Base-by-base conservation (phyloP, 2,329 filamentous ascomycete species). In the Aspergillus novoparasiticus region DNA sequence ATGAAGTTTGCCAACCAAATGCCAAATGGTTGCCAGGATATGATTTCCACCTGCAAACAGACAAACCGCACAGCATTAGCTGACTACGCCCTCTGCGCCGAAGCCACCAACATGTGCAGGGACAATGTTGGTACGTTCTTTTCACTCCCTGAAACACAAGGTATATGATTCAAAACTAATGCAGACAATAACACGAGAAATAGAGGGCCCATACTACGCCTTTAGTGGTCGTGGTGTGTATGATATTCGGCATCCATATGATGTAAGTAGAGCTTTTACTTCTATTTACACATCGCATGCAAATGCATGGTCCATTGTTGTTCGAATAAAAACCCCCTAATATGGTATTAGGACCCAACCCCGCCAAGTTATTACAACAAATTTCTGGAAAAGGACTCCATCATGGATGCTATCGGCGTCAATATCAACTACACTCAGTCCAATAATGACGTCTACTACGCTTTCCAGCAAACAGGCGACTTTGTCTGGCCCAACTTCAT, bases 11-110 rank as follows among this genome's bases (percentile, higher is more conserved):
- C 84, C n/a, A 79, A 81, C 59, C 75, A 75, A 75, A 93, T 84
- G 85, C 89, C 89, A 28, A 88, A 75, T 60, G 85, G 84, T 26
- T 86, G 85, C 66, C 77, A 83, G 46, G 78, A 89, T 65, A 88
- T 92, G 76, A 86, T 92, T 56, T 86, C 87, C 2, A 88, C 86
- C 72, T 91, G 93, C 71, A 83, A 82, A 30, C 79, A 84, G 9
- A 86, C 84, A 10, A 89, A 92, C 69, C 84, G 85, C 34, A 73
- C 75, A 19, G 88, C 88, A 8, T 72, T 87, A 26, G 77, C 86
- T 26, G 79, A 79, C 59, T 73, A 76, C 55, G 73, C 80, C 9
- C 68, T 84, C 21, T 91, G 89, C 74, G 77, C 80, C 4, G 78
- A 85, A 60, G 87, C 89, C 2, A 76, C 78, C 2, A 76, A 82